phyloP scores from a whole-genome alignment of 2,329 filamentous ascomycete species.

The Aspergillus sp. region DNA sequence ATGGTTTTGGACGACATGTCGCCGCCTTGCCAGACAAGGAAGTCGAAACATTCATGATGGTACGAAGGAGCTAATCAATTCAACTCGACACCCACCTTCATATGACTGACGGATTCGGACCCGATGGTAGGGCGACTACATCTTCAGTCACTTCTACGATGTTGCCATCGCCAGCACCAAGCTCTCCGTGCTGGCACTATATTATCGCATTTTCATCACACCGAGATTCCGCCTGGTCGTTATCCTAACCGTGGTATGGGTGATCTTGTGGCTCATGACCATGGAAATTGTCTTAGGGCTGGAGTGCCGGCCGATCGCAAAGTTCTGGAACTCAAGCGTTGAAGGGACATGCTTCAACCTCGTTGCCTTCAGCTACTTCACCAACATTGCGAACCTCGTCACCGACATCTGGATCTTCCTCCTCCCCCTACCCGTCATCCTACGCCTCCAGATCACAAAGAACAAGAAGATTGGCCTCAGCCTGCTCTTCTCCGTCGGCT shows the following conservation, averaged over 20 bases:
- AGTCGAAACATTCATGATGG: constrained; percentile 14
- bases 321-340: constrained; percentile 12
- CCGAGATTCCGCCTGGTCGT: constrained; percentile 14
- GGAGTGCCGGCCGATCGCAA: constrained; percentile 14
- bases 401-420: constrained; percentile 22
- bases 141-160: constrained; percentile 22
- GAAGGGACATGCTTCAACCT: constrained; percentile 15
- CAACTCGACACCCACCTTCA: neutral
- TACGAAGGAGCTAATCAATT: neutral
- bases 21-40: constrained; percentile 10
- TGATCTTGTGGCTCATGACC: constrained; percentile 15
- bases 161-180: constrained; percentile 20
- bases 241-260: constrained; percentile 13
- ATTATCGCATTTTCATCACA: constrained; percentile 19
- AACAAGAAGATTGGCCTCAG: constrained; percentile 17
- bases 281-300: constrained; percentile 18
- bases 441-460: constrained; percentile 13
- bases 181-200: constrained; percentile 17
- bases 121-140: constrained; percentile 17
- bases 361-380: constrained; percentile 18
- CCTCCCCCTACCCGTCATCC: constrained; percentile 18
- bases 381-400: constrained; percentile 19
- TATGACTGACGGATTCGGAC: neutral
- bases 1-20: constrained; percentile 19
- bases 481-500: constrained; percentile 16